Evolutionary conservation across 2,329 filamentous ascomycete species (phyloP).

Genomic region (Thelonectria olida): DNA sequence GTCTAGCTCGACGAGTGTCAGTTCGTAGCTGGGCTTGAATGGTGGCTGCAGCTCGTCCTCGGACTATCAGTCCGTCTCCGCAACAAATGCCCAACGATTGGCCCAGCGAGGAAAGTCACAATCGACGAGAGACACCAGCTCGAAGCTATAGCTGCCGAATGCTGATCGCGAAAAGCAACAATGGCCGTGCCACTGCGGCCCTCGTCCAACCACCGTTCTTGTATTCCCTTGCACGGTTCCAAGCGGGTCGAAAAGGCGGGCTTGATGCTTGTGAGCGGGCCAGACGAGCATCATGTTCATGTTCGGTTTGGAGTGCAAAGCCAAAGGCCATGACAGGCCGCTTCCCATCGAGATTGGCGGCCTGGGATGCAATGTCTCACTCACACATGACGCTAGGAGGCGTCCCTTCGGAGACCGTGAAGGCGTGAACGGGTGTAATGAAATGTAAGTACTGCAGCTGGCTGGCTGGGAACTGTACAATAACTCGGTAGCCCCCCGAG

Average conservation of each 20-base stretch:
- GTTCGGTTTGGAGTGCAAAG: too few relatives aligned
- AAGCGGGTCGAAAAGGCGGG: constrained; percentile 14
- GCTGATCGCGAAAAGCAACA: constrained; percentile 31
- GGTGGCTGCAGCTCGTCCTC: not conserved
- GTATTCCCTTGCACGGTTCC: constrained; percentile 15
- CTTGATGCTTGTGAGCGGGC: too few relatives aligned
- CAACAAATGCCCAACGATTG: constrained; percentile 12
- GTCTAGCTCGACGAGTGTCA: not conserved
- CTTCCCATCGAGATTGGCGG: constrained; percentile 5
- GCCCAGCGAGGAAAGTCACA: not conserved
- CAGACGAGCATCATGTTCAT: too few relatives aligned
- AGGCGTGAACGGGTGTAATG: not conserved
- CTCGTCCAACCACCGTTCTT: constrained; percentile 26
- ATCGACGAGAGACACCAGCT: constrained; percentile 6
- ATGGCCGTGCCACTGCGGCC: constrained; percentile 24
- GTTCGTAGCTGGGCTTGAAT: not conserved
- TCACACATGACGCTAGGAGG: constrained; percentile 24
- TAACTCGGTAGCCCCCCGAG: constrained; percentile 10
- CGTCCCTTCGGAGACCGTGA: constrained; percentile 5
- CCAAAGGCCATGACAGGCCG: not conserved
- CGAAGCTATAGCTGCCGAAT: constrained; percentile 16
- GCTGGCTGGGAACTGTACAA: not conserved
- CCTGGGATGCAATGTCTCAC: constrained; percentile 35
- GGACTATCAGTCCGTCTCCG: not conserved
- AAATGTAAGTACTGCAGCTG: not conserved